Conservation (phyloP, 116 monocot genomes). For the Trichopus zeylanicus region DNA sequence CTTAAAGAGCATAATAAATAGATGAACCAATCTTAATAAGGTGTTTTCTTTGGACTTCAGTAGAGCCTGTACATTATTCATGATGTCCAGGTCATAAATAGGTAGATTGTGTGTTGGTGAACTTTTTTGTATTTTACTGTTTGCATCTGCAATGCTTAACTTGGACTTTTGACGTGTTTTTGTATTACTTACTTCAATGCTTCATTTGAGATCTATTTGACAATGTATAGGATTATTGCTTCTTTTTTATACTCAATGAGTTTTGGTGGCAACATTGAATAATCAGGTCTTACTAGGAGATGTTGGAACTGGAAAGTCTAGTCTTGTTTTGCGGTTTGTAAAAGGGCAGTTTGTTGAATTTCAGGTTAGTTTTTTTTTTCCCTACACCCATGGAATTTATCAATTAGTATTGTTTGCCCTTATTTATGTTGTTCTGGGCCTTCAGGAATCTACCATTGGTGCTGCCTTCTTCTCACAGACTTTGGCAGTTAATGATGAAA, state of each 20-base stretch:
- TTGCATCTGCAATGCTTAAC: no score
- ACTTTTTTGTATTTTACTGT: no score
- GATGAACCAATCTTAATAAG: no score
- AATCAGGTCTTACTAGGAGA: conserved; percentile 83
- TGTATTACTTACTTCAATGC: not conserved
- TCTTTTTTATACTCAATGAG: not conserved
- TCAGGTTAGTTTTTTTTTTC: conserved; percentile 35
- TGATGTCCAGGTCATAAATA: no score
- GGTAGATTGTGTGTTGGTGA: no score
- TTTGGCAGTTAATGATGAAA: conserved; percentile 44
- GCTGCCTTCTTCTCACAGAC: conserved; percentile 82
- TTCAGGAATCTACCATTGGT: conserved; percentile 85
- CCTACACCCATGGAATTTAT: not conserved
- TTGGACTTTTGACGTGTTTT: not conserved
- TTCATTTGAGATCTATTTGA: no score
- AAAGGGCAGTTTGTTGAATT: conserved; percentile 91
- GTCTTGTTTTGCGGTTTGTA: conserved; percentile 78
- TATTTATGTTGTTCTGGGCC: not conserved
- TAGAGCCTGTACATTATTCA: no score
- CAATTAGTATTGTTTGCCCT: not conserved
- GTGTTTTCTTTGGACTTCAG: no score
- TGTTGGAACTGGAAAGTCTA: conserved; percentile 75
- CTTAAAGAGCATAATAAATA: no score
- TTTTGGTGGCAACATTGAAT: conserved; percentile 6
- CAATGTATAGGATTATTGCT: not conserved